These are phyloP conservation scores for Dryas alaskensis DNA, from an alignment of 306 rosid genomes.

Conservation along the genomic window DNA sequence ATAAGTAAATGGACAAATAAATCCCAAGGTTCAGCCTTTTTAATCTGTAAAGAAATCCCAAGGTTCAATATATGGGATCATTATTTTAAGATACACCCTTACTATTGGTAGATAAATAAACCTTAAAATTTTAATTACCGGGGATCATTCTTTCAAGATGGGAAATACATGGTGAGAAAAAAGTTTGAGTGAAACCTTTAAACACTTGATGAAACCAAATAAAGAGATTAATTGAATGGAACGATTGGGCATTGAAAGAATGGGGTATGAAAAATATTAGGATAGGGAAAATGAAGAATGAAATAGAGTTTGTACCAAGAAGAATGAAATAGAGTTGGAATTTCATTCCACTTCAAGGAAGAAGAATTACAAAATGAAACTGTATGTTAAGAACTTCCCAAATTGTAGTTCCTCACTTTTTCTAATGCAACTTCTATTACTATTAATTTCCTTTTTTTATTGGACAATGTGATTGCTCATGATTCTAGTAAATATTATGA, in stretches of 20 bases:
- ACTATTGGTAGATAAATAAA: too few species aligned
- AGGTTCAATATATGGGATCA: too few species aligned
- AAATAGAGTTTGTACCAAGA: neutral
- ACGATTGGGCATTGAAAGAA: neutral
- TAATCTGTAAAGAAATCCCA: too few species aligned
- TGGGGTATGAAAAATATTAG: too few species aligned
- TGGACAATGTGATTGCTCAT: neutral
- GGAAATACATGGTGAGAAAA: neutral
- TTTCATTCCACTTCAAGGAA: neutral
- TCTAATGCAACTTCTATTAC: neutral
- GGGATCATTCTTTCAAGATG: too few species aligned
- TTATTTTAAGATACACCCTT: too few species aligned
- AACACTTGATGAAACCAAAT: neutral
- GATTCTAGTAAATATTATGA: neutral
- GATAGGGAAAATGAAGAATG: neutral
- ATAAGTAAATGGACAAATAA: neutral
- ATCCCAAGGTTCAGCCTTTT: neutral
- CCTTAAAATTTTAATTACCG: too few species aligned
- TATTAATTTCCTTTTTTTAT: neutral
- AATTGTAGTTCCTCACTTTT: neutral
- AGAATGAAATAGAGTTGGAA: neutral
- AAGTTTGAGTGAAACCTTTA: neutral
- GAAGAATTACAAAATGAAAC: neutral
- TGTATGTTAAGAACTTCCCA: neutral
- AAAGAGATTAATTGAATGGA: neutral